These are phyloP conservation scores for Flaveria ramosissima DNA, from an alignment of 129 eudicot species.

Conservation along the genomic window DNA sequence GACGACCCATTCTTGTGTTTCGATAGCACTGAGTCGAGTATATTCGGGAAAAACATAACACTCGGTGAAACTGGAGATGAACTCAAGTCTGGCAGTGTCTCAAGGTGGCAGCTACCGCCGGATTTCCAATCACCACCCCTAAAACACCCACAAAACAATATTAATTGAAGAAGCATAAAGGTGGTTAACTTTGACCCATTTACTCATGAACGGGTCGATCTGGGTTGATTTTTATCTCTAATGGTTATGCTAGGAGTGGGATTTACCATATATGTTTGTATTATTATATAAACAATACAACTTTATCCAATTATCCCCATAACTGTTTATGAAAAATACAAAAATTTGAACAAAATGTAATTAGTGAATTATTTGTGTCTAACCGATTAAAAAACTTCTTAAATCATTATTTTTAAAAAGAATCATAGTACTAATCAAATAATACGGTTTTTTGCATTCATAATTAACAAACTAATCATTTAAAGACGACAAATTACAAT, in stretches of 20 bases:
- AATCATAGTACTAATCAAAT: not conserved
- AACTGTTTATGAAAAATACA: too few relatives aligned
- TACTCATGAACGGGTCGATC: not conserved
- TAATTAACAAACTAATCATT: not conserved
- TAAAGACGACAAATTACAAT: not conserved
- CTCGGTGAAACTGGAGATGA: constrained; percentile 43
- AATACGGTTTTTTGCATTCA: not conserved
- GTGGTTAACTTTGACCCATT: not conserved
- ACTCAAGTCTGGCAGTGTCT: constrained; percentile 65
- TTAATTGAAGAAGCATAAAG: not conserved
- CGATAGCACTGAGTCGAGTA: constrained; percentile 46
- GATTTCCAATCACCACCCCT: constrained; percentile 85
- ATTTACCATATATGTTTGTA: not conserved
- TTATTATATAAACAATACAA: not conserved
- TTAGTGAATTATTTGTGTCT: too few relatives aligned
- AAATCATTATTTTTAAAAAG: too few relatives aligned
- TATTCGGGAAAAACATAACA: constrained; percentile 39
- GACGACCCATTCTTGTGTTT: constrained; percentile 22
- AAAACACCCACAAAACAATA: constrained; percentile 21
- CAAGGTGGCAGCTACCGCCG: constrained; percentile 85
- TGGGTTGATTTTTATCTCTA: not conserved
- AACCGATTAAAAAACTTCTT: not conserved
- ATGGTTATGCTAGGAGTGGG: not conserved
- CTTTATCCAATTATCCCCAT: too few relatives aligned
- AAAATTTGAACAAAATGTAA: not conserved